A percentile compares a stretch with the other conserved stretches of the same genome.
phyloP scores from a whole-genome alignment of 371 early-diverging fungal species.

The Nematocida sp. region DNA sequence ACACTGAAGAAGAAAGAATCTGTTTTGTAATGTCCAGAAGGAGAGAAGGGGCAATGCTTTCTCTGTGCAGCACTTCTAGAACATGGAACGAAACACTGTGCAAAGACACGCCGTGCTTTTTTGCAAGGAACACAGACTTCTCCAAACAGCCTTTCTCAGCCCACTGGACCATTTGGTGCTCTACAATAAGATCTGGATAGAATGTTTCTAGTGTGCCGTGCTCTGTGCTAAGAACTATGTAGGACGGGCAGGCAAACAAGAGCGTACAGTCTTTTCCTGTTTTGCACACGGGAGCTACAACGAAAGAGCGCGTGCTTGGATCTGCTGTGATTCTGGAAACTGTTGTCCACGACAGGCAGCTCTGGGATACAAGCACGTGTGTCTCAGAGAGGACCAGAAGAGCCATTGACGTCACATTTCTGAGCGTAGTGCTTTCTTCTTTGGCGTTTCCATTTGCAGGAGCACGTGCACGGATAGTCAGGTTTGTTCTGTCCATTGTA shows the following conservation, averaged over 20 bases:
- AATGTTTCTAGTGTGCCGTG: conserved; percentile 46
- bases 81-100: not conserved
- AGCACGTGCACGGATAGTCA: not conserved
- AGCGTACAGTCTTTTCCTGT: conserved; percentile 30
- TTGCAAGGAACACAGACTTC: not conserved
- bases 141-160: not conserved
- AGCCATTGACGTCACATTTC: conserved; percentile 7
- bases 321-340: conserved; percentile 1
- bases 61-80: not conserved
- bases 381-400: not conserved
- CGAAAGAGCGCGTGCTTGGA: not conserved
- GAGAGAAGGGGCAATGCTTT: not conserved
- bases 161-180: not conserved
- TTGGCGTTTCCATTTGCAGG: too few species aligned
- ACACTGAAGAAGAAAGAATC: too few species aligned
- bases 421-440: not conserved
- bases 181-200: conserved; percentile 11
- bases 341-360: conserved; percentile 11
- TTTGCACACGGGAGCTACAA: not conserved
- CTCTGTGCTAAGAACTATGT: not conserved
- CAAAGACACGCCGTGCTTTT: conserved; percentile 30
- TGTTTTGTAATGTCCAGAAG: conserved; percentile 19
- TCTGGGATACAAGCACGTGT: not conserved
- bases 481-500: not conserved
- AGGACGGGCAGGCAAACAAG: conserved; percentile 8